These are phyloP conservation scores for Cubamyces lactineus DNA, from an alignment of 768 basidiomycete genomes.

Conservation along the genomic window DNA sequence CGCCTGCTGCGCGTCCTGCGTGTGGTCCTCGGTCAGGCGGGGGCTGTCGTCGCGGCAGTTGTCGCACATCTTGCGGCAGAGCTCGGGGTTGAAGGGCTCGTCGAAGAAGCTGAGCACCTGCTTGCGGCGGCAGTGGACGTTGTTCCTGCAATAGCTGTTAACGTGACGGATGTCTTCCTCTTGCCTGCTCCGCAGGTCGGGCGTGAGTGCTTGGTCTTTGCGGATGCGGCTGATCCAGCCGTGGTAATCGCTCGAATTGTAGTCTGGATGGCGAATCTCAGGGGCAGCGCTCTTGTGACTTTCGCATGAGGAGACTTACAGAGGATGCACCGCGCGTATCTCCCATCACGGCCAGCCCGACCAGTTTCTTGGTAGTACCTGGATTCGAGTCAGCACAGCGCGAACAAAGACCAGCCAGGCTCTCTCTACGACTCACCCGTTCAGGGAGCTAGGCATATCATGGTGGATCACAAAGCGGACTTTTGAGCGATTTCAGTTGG, in stretches of 20 bases:
- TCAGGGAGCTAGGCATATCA: slow-evolving; percentile 78
- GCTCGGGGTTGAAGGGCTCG: slow-evolving; percentile 69
- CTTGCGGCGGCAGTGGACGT: slow-evolving; percentile 82
- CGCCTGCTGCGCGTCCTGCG: slow-evolving; percentile 31
- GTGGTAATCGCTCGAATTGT: slow-evolving; percentile 59
- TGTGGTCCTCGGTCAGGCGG: slow-evolving; percentile 20
- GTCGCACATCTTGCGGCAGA: slow-evolving; percentile 79
- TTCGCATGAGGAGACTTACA: slow-evolving; percentile 53
- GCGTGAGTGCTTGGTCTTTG: slow-evolving; percentile 49
- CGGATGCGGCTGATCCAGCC: slow-evolving; percentile 63
- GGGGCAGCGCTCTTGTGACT: no score
- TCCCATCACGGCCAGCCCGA: slow-evolving; percentile 90
- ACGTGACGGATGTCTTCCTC: slow-evolving; percentile 67
- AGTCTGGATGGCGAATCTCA: slow-evolving; percentile 52
- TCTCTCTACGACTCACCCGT: slow-evolving; percentile 59
- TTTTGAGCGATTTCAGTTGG: slow-evolving; percentile 33
- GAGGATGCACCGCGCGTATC: slow-evolving; percentile 81
- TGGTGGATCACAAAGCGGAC: slow-evolving; percentile 94
- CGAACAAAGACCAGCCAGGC: neutral
- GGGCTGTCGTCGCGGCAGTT: slow-evolving; percentile 63
- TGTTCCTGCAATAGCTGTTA: slow-evolving; percentile 78
- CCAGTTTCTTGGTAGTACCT: slow-evolving; percentile 97
- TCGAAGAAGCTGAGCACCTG: slow-evolving; percentile 90
- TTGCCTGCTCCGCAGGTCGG: slow-evolving; percentile 57
- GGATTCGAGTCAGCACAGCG: neutral